Base-by-base conservation (phyloP, 23 red algal genomes). In the Gracilaria caudata region DNA sequence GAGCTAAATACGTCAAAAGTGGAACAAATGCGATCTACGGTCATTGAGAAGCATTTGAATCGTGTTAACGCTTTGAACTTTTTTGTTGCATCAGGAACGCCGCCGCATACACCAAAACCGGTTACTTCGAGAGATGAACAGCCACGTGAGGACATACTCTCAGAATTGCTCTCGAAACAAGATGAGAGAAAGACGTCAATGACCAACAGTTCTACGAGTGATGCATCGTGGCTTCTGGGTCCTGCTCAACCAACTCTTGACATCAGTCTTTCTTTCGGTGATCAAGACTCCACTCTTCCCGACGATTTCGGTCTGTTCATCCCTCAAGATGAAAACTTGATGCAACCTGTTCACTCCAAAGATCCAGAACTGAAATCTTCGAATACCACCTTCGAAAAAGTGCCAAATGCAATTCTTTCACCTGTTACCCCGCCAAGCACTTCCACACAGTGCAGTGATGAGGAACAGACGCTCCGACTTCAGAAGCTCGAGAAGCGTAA, bases 401-500 rank as follows among this genome's bases (percentile, higher is more conserved):
- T 46, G 0, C 7, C 37, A 6, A 12, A 32, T 7, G 21, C 6
- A 0, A 3, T 26, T 5, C 16, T 34, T n/a, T 26, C 70, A 2
- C 70, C 70, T 9, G 43, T 26, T 40, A 75, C 37, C 37, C 39
- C 39, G 9, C 21, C 26, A 2, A 75, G 43, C 70, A 75, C 10
- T 3, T 46, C 70, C 38, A 49, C 70, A 3, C 61, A 66, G 23
- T 3, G 32, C 61, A 75, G 70, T 29, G 49, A 75, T 21, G n/a
- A 43, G 7, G 70, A 75, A 26, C 39, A 75, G 43, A 16, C 23
- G 19, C 38, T 75, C 24, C 70, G 70, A 46, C 19, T 75, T 4
- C 70, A 75, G 13, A 75, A 75, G 19, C 10, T 75, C 21, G 70
- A 75, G 70, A 75, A 75, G 70, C 70, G 70, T 1, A 75, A 75